Base-by-base conservation (phyloP, 1,139 yeast species). In the Debaryomyces nepalensis region DNA sequence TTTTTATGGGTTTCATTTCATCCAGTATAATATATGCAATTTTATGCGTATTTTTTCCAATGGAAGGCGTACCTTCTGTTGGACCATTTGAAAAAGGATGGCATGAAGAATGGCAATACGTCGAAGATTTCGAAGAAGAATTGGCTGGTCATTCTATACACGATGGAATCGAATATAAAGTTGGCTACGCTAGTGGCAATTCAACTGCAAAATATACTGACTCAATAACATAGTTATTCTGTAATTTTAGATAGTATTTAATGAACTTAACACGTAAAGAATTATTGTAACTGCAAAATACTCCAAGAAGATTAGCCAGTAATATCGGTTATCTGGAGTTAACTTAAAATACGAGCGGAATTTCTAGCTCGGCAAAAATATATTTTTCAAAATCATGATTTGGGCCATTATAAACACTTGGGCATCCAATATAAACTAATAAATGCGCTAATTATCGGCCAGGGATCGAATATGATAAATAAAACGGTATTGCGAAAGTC, bases 1-100 rank as follows among this genome's bases (percentile, higher is more conserved):
- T 84, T 67, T 81, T 87, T 56, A 75, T 83, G 48, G 97, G 97
- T 1, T 87, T 84, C 64, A 58, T 78, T 36, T 63, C 79, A 7
- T 75, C 95, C 1, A 73, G 74, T 49, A 33, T 72, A 1, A 65
- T 77, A 6, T 84, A 84, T 47, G 73, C 73, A 14, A 41, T 66
- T 2, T 61, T 84, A 35, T 77, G 81, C 49, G 5, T 15, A 7
- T 64, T 68, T 48, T 79, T 68, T 63, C 95, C 95, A 4, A 19
- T 41, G 15, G 9, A 19, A 15, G 93, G 90, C 24, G 54, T 67
- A 36, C 86, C 87, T 5, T 70, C 68, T 3, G 67, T 70, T 33
- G 68, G 70, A 37, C 68, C 81, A 32, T 68, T 80, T 40, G 77
- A 77, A 44, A 76, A 70, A 50, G 81, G 77, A 8, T 85, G 91